phyloP scores from a whole-genome alignment of 2,329 filamentous ascomycete genomes.

The Colletotrichum sp. region DNA sequence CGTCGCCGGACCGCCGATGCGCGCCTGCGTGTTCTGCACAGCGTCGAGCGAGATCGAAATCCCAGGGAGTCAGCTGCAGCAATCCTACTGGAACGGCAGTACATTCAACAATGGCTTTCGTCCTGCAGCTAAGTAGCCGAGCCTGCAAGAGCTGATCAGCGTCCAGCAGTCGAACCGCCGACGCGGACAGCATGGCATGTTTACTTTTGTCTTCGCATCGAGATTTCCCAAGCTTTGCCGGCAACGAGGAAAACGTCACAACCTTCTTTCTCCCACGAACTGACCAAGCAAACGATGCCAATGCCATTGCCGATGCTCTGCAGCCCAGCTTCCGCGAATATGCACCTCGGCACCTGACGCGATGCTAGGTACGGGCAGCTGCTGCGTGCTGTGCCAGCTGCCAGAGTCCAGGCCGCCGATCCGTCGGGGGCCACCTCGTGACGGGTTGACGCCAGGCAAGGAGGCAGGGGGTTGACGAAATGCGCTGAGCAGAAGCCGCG shows the following conservation, averaged over 20 bases:
- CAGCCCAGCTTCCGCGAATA: background rate
- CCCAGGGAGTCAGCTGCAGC: background rate
- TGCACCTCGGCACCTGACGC: conserved; percentile 12
- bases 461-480: background rate
- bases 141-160: background rate
- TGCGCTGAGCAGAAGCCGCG: background rate
- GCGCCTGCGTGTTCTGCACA: background rate
- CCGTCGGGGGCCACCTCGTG: conserved; percentile 2
- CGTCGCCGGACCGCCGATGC: background rate
- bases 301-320: background rate
- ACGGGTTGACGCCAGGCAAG: conserved; percentile 1
- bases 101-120: background rate
- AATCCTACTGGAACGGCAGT: background rate
- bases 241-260: background rate
- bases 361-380: background rate
- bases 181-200: background rate
- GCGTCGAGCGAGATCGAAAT: background rate
- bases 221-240: background rate
- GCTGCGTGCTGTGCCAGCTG: conserved; percentile 1
- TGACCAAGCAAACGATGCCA: background rate
- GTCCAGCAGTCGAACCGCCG: background rate
- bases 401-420: conserved; percentile 9
- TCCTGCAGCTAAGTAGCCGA: background rate
- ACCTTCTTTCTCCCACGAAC: background rate
- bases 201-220: background rate